Percentiles rank a stretch among this genome's conserved stretches.
Evolutionary conservation across 2,329 filamentous ascomycete genomes (phyloP).

Genomic region (Aureobasidium sp.): DNA sequence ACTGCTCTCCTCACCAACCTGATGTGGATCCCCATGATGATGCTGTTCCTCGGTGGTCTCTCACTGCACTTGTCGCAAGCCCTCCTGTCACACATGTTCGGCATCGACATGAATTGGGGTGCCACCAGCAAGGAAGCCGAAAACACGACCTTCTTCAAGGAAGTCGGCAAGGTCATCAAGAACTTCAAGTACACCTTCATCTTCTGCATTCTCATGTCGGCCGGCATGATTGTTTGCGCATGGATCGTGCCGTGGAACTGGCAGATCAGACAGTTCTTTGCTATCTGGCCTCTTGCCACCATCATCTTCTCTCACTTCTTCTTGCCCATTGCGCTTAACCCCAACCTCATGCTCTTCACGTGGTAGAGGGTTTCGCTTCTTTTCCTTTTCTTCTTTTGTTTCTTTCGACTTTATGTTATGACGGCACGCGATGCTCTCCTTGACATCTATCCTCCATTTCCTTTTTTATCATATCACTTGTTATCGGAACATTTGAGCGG

Average conservation of each 20-base stretch:
- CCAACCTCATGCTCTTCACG: constrained; percentile 57
- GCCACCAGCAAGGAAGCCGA: constrained; percentile 55
- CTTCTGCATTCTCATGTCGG: constrained; percentile 41
- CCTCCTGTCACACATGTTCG: constrained; percentile 34
- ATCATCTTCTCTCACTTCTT: constrained; percentile 51
- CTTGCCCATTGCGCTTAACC: constrained; percentile 55
- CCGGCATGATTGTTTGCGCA: constrained; percentile 45
- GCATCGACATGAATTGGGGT: constrained; percentile 42
- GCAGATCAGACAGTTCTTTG: constrained; percentile 51
- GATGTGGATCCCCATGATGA: constrained; percentile 56
- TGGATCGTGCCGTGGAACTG: constrained; percentile 44
- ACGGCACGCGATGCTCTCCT: neutral
- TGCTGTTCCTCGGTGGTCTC: constrained; percentile 36
- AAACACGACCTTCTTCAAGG: constrained; percentile 50
- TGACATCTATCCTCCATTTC: neutral
- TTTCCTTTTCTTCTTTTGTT: neutral
- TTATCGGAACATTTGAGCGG: neutral
- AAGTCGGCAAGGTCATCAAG: constrained; percentile 49
- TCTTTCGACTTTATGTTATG: neutral
- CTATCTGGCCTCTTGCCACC: constrained; percentile 52
- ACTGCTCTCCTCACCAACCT: constrained; percentile 47
- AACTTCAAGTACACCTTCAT: constrained; percentile 51
- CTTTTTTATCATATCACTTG: neutral
- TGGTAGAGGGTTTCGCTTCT: constrained; percentile 24
- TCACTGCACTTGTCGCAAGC: constrained; percentile 36